phyloP scores from a whole-genome alignment of 345 rosid genomes.

The Camelina laxa region DNA sequence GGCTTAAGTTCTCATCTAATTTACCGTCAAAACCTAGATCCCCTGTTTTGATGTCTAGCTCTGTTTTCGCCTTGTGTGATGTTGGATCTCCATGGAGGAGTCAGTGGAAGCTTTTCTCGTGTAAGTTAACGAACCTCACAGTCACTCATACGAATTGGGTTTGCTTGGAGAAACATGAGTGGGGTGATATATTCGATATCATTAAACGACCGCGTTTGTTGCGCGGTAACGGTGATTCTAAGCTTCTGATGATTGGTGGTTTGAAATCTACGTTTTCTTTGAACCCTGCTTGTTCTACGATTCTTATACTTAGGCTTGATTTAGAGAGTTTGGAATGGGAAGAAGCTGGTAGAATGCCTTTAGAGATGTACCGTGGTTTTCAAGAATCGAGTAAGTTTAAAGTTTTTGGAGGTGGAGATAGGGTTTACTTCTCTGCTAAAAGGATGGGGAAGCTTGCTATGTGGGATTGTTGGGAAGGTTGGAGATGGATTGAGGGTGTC shows the following conservation, averaged over 20 bases:
- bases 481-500: slow-evolving; percentile 88
- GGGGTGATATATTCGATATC: slow-evolving; percentile 86
- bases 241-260: slow-evolving; percentile 81
- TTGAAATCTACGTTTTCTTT: slow-evolving; percentile 72
- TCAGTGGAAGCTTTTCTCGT: slow-evolving; percentile 82
- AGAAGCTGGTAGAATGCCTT: slow-evolving; percentile 85
- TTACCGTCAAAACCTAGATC: slow-evolving; percentile 87
- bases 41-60: slow-evolving; percentile 65
- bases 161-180: slow-evolving; percentile 75
- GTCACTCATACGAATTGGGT: slow-evolving; percentile 63
- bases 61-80: slow-evolving; percentile 76
- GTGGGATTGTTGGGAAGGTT: slow-evolving; percentile 68
- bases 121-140: slow-evolving; percentile 46
- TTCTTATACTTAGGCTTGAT: slow-evolving; percentile 74
- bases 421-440: slow-evolving; percentile 82
- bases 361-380: slow-evolving; percentile 74
- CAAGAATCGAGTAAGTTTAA: slow-evolving; percentile 80
- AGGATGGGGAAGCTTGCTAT: slow-evolving; percentile 71
- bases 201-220: slow-evolving; percentile 83
- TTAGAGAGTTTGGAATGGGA: slow-evolving; percentile 88
- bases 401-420: slow-evolving; percentile 87
- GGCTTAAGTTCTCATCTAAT: slow-evolving; percentile 82
- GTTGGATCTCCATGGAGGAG: slow-evolving; percentile 92
- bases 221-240: slow-evolving; percentile 55
- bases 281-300: slow-evolving; percentile 80